A percentile compares a stretch with the other conserved stretches of the same genome.
Evolutionary conservation across 1,284 basidiomycete species (phyloP).

Genomic region (Sphagnurus paluster): DNA sequence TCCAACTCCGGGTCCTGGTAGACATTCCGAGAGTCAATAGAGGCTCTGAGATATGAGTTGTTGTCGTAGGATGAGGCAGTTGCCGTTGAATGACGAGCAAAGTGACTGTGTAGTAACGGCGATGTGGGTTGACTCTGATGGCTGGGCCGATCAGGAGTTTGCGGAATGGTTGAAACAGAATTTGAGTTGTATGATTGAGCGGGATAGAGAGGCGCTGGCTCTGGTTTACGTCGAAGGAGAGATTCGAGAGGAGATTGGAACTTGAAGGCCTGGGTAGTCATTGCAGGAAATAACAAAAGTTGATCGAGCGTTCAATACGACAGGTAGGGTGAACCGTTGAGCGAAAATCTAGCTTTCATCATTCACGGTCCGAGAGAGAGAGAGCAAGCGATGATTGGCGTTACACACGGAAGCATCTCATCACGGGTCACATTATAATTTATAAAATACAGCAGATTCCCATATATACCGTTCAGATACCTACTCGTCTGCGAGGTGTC

Average conservation of each 20-base stretch:
- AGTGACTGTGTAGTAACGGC: slow-evolving; percentile 63
- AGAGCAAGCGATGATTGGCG: neutral
- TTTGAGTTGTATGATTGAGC: slow-evolving; percentile 8
- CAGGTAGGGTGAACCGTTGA: neutral
- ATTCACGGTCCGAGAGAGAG: slow-evolving; percentile 8
- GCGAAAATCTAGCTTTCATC: slow-evolving; percentile 7
- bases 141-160: slow-evolving; percentile 12
- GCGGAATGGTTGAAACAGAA: neutral
- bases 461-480: slow-evolving; percentile 30
- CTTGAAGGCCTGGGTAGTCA: slow-evolving; percentile 15
- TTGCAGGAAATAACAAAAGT: neutral
- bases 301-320: neutral
- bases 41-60: slow-evolving; percentile 32
- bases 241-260: slow-evolving; percentile 36
- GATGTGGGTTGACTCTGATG: slow-evolving; percentile 39
- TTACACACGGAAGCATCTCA: neutral
- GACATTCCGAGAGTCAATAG: slow-evolving; percentile 33
- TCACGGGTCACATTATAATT: slow-evolving; percentile 2
- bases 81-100: slow-evolving; percentile 52
- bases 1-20: slow-evolving; percentile 32
- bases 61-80: slow-evolving; percentile 44
- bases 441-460: slow-evolving; percentile 3
- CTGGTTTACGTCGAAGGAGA: slow-evolving; percentile 30
- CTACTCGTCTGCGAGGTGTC: slow-evolving; percentile 61
- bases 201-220: slow-evolving; percentile 2